Conservation (phyloP, 2,329 filamentous ascomycete genomes). For the Bimuria novae-zelandiae region DNA sequence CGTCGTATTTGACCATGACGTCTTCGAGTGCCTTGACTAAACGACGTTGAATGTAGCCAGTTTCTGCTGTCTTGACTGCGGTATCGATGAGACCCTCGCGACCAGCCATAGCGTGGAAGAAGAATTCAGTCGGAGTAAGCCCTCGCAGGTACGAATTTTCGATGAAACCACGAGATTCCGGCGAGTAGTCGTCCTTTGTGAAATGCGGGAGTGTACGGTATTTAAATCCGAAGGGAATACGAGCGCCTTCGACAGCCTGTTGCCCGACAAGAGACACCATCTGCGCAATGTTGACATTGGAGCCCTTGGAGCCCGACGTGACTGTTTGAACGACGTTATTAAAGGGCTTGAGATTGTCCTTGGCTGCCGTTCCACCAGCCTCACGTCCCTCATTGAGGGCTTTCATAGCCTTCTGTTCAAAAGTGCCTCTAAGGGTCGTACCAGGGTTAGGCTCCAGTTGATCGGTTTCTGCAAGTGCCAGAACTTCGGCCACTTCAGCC, state of each 20-base stretch:
- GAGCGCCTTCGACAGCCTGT: constrained; percentile 97
- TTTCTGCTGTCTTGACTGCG: constrained; percentile 98
- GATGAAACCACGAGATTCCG: constrained; percentile 94
- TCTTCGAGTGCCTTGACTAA: constrained; percentile 98
- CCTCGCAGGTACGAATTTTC: constrained; percentile 98
- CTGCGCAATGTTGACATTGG: constrained; percentile 98
- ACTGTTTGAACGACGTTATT: constrained; percentile 99
- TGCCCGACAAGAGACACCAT: constrained; percentile 98
- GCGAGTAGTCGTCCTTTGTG: constrained; percentile 98
- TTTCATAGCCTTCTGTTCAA: constrained; percentile 95
- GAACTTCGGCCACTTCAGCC: constrained; percentile 75
- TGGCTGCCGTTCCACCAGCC: constrained; percentile 88
- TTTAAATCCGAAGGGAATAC: constrained; percentile 99
- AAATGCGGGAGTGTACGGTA: constrained; percentile 97
- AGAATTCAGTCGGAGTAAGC: constrained; percentile 93
- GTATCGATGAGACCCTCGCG: constrained; percentile 99
- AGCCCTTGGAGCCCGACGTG: constrained; percentile 95
- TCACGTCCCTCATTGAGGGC: constrained; percentile 95
- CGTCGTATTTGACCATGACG: constrained; percentile 96
- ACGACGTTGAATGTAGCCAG: constrained; percentile 97
- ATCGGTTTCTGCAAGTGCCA: constrained; percentile 79
- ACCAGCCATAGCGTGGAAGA: constrained; percentile 99
- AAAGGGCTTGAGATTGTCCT: constrained; percentile 88
- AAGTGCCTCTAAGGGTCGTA: constrained; percentile 98
- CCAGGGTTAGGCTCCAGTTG: constrained; percentile 89